Evolutionary conservation across 1,284 basidiomycete species (phyloP), one percentile per base, ranked within the genome.

Genomic region (Meira nashicola): DNA sequence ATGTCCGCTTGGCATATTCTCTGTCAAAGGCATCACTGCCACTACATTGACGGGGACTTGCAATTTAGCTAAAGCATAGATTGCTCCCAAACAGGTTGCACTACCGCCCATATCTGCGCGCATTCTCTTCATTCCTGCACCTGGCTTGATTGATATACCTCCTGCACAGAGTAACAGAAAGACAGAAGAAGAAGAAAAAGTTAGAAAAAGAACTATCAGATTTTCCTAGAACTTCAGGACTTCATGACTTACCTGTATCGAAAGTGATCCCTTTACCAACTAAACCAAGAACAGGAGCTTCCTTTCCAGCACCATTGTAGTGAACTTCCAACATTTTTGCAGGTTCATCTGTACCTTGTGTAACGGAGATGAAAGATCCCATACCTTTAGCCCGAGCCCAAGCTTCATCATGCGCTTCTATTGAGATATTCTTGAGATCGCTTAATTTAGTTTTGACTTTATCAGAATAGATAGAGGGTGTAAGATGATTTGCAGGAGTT

Each of bases 311-410:
- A 37, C 90, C 90, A 43, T 87, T 87, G 83, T 93, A 93, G 78
- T 88, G 86, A 62, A 94, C 86, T 80, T 93, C 90, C 57, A 94
- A 82, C 53, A 54, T 54, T 39, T 90, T 91, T 55, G 89, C 86
- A 5, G 91, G 90, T 77, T 92, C 88, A 14, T 85, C 82, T 7
- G 88, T 87, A 33, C 91, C 91, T 60, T 86, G 85, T 8, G 89
- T 86, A 5, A 94, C 91, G 0, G 89, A 91, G 25, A 94, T 84
- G 84, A 93, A 92, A 1, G 87, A 86, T 68, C 86, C 87, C 90
- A 92, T 92, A 60, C 86, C 86, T 80, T 89, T 87, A 78, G 87
- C 82, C 57, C 84, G 82, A 11, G 89, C 89, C 89, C 90, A 92
- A 87, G 87, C 87, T 82, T 87, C 85, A 68, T 93, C 90, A 49